These are phyloP conservation scores for Hanseniaspora thailandica DNA, from an alignment of 805 yeast species.

Conservation along the genomic window DNA sequence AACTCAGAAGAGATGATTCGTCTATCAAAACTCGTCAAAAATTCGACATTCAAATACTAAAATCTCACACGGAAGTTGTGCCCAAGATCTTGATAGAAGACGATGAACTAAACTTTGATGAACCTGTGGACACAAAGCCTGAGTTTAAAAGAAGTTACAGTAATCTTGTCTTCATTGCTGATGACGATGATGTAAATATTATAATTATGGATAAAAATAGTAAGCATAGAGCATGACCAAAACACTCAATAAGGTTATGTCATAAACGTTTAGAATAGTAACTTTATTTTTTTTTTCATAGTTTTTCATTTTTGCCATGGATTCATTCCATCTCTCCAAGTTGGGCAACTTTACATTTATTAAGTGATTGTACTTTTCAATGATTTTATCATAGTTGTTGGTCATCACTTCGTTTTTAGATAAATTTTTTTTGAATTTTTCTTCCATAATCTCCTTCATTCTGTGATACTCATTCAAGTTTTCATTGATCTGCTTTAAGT, in stretches of 20 bases:
- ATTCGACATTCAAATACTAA: neutral
- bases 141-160: neutral
- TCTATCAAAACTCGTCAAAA: too few species aligned
- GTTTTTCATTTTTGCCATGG: neutral
- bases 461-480: neutral
- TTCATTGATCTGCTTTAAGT: neutral
- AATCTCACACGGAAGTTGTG: neutral
- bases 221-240: neutral
- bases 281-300: neutral
- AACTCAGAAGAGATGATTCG: too few species aligned
- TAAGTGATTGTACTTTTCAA: neutral
- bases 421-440: neutral
- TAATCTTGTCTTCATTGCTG: neutral
- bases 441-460: neutral
- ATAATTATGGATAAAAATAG: constrained; percentile 10
- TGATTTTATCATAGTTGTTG: neutral
- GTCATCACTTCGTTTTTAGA: neutral
- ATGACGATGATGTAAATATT: neutral
- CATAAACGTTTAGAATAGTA: neutral
- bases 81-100: constrained; percentile 6
- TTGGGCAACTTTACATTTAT: neutral
- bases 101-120: neutral
- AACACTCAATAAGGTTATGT: neutral
- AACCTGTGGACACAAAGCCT: neutral
- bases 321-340: constrained; percentile 6